Percentiles rank a stretch among this genome's conserved stretches.
phyloP scores from a whole-genome alignment of 345 rosid species.

The Turnera subulata region DNA sequence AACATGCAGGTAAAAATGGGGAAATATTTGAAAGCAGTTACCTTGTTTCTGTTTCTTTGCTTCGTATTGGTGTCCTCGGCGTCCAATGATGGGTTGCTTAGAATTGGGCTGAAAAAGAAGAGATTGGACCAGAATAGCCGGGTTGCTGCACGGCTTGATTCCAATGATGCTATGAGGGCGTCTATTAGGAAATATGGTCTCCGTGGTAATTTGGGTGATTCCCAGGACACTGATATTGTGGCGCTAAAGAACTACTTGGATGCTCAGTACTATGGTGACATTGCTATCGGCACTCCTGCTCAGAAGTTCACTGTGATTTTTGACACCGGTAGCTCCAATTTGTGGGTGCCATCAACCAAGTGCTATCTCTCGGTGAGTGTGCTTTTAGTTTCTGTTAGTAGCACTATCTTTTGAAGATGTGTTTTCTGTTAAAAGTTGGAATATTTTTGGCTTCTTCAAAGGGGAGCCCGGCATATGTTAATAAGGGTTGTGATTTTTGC shows the following conservation, averaged over 20 bases:
- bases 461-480: background rate
- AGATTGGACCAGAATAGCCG: conserved; percentile 13
- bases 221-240: conserved; percentile 26
- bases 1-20: conserved; percentile 53
- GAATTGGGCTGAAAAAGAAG: conserved; percentile 29
- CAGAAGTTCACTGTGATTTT: conserved; percentile 35
- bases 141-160: conserved; percentile 19
- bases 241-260: conserved; percentile 31
- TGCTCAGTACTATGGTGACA: conserved; percentile 34
- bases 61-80: conserved; percentile 30
- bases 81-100: conserved; percentile 16
- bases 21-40: conserved; percentile 21
- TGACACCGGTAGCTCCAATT: conserved; percentile 39
- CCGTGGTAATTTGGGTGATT: conserved; percentile 10
- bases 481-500: background rate
- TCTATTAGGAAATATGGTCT: conserved; percentile 10
- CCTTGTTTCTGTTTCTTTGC: conserved; percentile 38
- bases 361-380: conserved; percentile 24
- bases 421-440: no score
- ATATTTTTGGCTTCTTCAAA: background rate
- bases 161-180: conserved; percentile 5
- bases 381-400: background rate
- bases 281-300: conserved; percentile 34
- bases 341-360: conserved; percentile 39
- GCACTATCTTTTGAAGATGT: background rate